Base-by-base conservation (phyloP, 805 yeast genomes). In the Clavispora asparagi region DNA sequence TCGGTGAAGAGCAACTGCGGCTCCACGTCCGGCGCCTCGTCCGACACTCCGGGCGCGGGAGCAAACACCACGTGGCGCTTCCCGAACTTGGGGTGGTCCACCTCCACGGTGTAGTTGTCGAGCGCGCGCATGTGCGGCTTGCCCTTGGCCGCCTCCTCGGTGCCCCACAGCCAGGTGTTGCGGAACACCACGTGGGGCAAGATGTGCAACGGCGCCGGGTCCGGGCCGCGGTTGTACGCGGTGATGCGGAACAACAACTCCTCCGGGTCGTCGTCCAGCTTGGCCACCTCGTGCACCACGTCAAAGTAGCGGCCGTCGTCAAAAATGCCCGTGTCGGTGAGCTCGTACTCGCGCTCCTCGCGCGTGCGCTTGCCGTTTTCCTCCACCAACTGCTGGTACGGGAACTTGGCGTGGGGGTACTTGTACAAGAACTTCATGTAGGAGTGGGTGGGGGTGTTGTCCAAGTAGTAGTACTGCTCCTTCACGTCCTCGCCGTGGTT, bases 401-500 rank as follows among this genome's bases (percentile, higher is more conserved):
- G 97, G 65, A 79, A 90, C 66, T 81, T 80, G 33, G 73, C 70
- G 54, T 88, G 95, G n/a, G 97, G 96, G 62, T 90, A 90, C 71
- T 91, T 91, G 77, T 90, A 90, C 48, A 88, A 74, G 56, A 83
- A 88, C 71, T 91, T 90, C 86, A 88, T 85, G 68, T 89, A 90
- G 31, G 95, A 83, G 68, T 90, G 97, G 6, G 96, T 78, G 7
- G 97, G 97, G 11, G 95, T 87, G 67, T 88, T 90, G 68, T 90
- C 97, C 50, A 90, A 74, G 60, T 90, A 89, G 62, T 81, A 90
- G 62, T 87, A 87, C 54, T 83, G 64, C 60, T 87, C 95, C 68
- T 90, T 90, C 49, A 88, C 96, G 63, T 90, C 97, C 62, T 90
- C 97, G 46, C 97, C 97, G 64, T 90, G 97, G 63, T 91, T 91